Conservation (phyloP, 148 eudicot species). For the Heliamphora exappendiculata region DNA sequence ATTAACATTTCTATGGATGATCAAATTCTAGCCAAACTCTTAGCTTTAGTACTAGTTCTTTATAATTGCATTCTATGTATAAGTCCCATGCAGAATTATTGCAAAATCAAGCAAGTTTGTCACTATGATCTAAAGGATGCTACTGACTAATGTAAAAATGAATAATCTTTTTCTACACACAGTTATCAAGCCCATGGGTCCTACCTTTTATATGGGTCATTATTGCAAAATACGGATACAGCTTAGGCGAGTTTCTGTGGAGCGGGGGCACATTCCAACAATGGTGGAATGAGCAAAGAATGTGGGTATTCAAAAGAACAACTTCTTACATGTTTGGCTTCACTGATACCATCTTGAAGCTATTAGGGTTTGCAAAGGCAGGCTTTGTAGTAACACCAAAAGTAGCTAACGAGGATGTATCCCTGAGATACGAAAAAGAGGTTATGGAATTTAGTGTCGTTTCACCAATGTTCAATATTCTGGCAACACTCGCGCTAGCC, state of each 20-base stretch:
- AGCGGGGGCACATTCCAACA: slow-evolving; percentile 30
- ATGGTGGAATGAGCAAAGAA: slow-evolving; percentile 73
- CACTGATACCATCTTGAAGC: slow-evolving; percentile 10
- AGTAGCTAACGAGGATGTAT: slow-evolving; percentile 5
- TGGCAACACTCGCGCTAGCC: slow-evolving; percentile 33
- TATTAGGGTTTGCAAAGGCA: slow-evolving; percentile 30
- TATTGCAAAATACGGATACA: slow-evolving; percentile 20
- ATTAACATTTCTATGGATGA: neutral
- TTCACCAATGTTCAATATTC: slow-evolving; percentile 44
- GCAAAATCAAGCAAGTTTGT: neutral
- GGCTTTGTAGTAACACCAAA: slow-evolving; percentile 3
- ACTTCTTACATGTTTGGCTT: slow-evolving; percentile 34
- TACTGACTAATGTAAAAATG: neutral
- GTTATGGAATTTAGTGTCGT: slow-evolving; percentile 49
- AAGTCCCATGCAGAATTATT: neutral
- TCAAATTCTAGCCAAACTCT: neutral
- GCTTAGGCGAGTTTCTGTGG: slow-evolving; percentile 35
- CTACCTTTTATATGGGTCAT: slow-evolving; percentile 39
- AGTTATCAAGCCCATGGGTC: slow-evolving; percentile 48
- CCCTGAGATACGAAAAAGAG: slow-evolving; percentile 34
- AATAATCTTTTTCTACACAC: neutral
- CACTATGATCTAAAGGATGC: neutral
- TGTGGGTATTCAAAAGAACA: slow-evolving; percentile 50
- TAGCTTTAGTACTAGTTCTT: too few relatives aligned
- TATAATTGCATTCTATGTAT: too few relatives aligned